These are phyloP conservation scores for Aspergillus sparsus DNA, from an alignment of 495 filamentous ascomycete species.

Conservation along the genomic window DNA sequence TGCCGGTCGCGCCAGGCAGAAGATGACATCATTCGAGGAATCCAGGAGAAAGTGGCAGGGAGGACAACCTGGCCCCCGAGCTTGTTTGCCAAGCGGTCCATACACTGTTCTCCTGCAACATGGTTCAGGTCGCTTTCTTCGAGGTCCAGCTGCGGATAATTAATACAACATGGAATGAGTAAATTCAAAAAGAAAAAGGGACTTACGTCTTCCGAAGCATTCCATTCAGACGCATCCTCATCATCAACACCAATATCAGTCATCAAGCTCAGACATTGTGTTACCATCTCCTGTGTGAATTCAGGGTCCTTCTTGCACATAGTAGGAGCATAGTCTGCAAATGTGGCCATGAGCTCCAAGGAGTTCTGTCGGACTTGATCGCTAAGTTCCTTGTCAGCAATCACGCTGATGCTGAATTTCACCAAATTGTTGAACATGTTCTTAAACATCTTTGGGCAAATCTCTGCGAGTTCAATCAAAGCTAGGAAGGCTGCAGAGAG, in stretches of 20 bases:
- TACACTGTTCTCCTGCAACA: constrained; percentile 96
- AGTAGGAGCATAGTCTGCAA: constrained; percentile 88
- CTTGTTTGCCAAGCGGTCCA: constrained; percentile 98
- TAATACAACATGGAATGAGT: constrained; percentile 16
- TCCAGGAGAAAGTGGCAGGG: constrained; percentile 93
- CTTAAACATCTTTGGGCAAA: constrained; percentile 95
- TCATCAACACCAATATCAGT: constrained; percentile 97
- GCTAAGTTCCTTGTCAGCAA: constrained; percentile 91
- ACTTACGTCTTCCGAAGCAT: constrained; percentile 84
- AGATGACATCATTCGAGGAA: constrained; percentile 96
- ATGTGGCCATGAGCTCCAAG: constrained; percentile 95
- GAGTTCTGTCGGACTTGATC: constrained; percentile 92
- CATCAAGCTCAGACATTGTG: constrained; percentile 97
- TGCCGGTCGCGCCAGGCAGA: constrained; percentile 94
- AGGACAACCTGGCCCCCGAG: constrained; percentile 85
- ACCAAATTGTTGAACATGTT: constrained; percentile 85
- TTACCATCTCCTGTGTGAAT: constrained; percentile 96
- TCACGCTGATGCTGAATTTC: constrained; percentile 84
- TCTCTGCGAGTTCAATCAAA: constrained; percentile 90
- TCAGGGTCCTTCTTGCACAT: constrained; percentile 92
- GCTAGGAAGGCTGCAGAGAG: constrained; percentile 86
- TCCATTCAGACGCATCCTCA: constrained; percentile 94
- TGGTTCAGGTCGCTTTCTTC: constrained; percentile 98
- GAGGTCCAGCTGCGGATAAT: constrained; percentile 66
- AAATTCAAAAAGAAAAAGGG: constrained; percentile 20